These are phyloP conservation scores for Spinellus fusiger DNA, from an alignment of 192 early-diverging fungal genomes.

Conservation along the genomic window DNA sequence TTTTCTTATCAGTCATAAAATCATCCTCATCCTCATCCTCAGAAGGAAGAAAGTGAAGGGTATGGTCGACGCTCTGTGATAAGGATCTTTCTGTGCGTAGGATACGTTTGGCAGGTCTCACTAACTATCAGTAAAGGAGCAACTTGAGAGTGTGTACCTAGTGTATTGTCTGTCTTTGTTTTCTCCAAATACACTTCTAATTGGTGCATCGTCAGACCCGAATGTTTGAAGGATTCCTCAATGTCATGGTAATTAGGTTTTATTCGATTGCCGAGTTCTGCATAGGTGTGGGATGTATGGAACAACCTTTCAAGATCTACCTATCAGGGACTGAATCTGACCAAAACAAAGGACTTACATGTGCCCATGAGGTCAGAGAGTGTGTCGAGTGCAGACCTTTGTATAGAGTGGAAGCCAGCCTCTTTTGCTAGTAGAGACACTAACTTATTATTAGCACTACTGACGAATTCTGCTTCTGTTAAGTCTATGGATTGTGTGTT, in stretches of 20 bases:
- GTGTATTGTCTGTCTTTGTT: not conserved
- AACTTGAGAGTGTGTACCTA: not conserved
- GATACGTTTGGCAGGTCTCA: not conserved
- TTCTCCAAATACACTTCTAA: slow-evolving; percentile 31
- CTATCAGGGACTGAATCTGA: not conserved
- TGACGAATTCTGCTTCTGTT: not conserved
- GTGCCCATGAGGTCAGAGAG: slow-evolving; percentile 32
- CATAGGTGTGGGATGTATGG: slow-evolving; percentile 37
- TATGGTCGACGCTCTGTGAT: slow-evolving; percentile 11
- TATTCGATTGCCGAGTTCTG: slow-evolving; percentile 46
- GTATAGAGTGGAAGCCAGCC: slow-evolving; percentile 38
- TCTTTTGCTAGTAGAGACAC: slow-evolving; percentile 36
- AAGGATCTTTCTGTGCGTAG: not conserved
- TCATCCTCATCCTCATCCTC: slow-evolving; percentile 30
- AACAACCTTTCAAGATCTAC: slow-evolving; percentile 45
- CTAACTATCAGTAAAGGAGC: not conserved
- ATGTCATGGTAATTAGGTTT: slow-evolving; percentile 47
- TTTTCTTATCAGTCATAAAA: slow-evolving; percentile 12
- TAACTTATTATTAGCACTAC: slow-evolving; percentile 27
- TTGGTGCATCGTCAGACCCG: slow-evolving; percentile 27
- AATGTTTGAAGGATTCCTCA: slow-evolving; percentile 35
- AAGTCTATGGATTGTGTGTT: not conserved
- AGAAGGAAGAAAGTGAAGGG: slow-evolving; percentile 33
- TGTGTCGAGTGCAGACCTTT: slow-evolving; percentile 29
- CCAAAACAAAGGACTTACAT: slow-evolving; percentile 24